Percentiles rank a stretch among this genome's conserved stretches.
Evolutionary conservation across 345 rosid species (phyloP).

Genomic region (Populus ilicifolia): DNA sequence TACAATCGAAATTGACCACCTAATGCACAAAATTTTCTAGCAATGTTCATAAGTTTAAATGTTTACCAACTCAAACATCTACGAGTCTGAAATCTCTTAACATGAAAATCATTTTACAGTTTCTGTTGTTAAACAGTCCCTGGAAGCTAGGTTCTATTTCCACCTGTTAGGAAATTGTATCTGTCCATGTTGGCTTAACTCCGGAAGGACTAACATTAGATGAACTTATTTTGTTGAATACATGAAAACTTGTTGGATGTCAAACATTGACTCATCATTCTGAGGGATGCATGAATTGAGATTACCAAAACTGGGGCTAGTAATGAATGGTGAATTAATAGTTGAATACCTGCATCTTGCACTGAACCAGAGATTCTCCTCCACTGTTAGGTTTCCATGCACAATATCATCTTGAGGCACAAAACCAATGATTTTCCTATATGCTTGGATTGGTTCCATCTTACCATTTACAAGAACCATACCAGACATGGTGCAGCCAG

Average conservation of each 20-base stretch:
- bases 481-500: conserved; percentile 71
- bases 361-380: conserved; percentile 97
- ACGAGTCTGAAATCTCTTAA: background rate
- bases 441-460: conserved; percentile 70
- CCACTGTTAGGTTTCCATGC: conserved; percentile 96
- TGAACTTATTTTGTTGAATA: background rate
- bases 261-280: too few species aligned
- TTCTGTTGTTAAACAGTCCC: background rate
- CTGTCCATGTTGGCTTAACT: background rate
- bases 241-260: background rate
- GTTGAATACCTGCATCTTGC: conserved; percentile 88
- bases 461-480: conserved; percentile 83
- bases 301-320: background rate
- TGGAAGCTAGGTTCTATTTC: background rate
- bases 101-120: background rate
- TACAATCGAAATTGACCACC: conserved; percentile 1
- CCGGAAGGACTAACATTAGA: background rate
- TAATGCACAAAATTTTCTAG: background rate
- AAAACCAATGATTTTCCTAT: conserved; percentile 84
- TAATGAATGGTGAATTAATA: background rate
- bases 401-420: conserved; percentile 99
- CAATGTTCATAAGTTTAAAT: background rate
- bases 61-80: background rate
- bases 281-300: background rate
- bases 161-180: background rate